Evolutionary conservation across 2,329 filamentous ascomycete species (phyloP).

Genomic region (Trichoderma polysporum): DNA sequence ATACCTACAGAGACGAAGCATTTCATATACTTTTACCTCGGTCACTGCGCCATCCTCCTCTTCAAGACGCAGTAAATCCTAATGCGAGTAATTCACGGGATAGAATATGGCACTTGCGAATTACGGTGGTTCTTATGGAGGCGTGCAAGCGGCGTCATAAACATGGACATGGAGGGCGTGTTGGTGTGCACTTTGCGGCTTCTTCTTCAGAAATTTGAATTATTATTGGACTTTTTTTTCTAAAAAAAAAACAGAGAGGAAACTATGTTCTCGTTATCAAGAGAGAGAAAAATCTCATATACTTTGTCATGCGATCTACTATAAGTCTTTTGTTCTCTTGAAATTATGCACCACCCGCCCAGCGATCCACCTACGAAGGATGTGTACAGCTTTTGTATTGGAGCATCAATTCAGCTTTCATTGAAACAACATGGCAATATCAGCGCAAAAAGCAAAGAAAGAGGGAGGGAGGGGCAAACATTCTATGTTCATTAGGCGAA

Average conservation of each 20-base stretch:
- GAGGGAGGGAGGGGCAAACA: not conserved
- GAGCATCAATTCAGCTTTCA: not conserved
- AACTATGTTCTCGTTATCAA: not conserved
- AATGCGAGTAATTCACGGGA: not conserved
- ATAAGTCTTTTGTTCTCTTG: not conserved
- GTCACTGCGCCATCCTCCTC: conserved; percentile 94
- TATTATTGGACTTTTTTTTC: not conserved
- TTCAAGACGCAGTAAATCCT: conserved; percentile 90
- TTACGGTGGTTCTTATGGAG: not conserved
- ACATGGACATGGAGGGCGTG: not conserved
- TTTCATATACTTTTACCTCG: conserved; percentile 99
- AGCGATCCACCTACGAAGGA: not conserved
- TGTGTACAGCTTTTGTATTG: not conserved
- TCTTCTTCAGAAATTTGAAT: not conserved
- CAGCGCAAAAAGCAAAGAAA: not conserved
- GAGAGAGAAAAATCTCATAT: not conserved
- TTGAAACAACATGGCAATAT: not conserved
- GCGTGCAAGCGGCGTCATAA: not conserved
- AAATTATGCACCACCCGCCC: not conserved
- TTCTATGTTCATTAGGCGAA: not conserved
- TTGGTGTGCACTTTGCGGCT: conserved; percentile 5
- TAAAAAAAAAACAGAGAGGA: not conserved
- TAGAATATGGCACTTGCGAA: not conserved
- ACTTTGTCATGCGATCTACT: not conserved
- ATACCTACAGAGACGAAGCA: conserved; percentile 82